Conservation (phyloP, 805 yeast species). For the Wickerhamomyces strasburgensis region DNA sequence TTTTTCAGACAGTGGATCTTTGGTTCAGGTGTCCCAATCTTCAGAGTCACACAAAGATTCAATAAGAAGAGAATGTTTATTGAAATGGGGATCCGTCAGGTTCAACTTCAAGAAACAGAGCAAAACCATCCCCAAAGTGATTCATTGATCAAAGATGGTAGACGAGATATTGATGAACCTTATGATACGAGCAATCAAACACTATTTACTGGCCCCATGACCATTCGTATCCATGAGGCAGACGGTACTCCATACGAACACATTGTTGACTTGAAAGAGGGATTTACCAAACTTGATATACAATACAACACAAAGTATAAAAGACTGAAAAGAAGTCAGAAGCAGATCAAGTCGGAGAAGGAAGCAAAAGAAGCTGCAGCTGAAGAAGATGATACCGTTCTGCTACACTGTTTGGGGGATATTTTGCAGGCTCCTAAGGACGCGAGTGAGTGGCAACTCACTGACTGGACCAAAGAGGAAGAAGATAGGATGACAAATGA, state of each 20-base stretch:
- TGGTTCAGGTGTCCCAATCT: constrained; percentile 84
- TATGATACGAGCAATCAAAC: constrained; percentile 8
- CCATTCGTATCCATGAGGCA: constrained; percentile 94
- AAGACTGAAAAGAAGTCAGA: constrained; percentile 61
- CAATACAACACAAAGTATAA: constrained; percentile 94
- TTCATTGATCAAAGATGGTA: constrained; percentile 36
- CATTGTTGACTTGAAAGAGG: constrained; percentile 85
- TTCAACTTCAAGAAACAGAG: constrained; percentile 60
- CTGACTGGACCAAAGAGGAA: constrained; percentile 65
- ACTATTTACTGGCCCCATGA: constrained; percentile 89
- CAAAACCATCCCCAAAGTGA: constrained; percentile 30
- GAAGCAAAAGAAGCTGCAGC: constrained; percentile 32
- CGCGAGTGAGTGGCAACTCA: constrained; percentile 62
- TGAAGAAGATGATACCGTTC: constrained; percentile 33
- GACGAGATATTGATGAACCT: constrained; percentile 9
- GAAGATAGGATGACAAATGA: constrained; percentile 68
- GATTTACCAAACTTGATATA: constrained; percentile 80
- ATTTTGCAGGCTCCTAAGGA: constrained; percentile 60
- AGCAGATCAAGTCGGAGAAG: constrained; percentile 35
- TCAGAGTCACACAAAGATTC: constrained; percentile 84
- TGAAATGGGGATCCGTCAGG: constrained; percentile 91
- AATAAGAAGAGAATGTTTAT: constrained; percentile 91
- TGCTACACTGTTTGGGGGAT: constrained; percentile 68
- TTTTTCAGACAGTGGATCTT: constrained; percentile 94
- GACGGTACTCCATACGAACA: constrained; percentile 99